A percentile compares a stretch with the other conserved stretches of the same genome.
Evolutionary conservation across 805 yeast genomes (phyloP).

Genomic region (Lachancea fermentati): DNA sequence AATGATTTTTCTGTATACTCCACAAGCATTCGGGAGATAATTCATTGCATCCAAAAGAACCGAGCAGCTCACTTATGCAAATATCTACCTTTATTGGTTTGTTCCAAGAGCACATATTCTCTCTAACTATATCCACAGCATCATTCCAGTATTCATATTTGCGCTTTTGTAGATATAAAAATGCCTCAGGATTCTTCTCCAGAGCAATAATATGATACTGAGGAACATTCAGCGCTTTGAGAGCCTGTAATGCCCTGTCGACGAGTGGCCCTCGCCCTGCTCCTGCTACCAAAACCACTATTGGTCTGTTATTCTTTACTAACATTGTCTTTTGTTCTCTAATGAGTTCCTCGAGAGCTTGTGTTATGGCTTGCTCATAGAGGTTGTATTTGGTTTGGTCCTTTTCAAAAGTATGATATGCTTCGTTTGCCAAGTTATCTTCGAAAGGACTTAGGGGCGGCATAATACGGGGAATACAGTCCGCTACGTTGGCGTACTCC

Average conservation of each 20-base stretch:
- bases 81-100: conserved; percentile 43
- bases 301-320: conserved; percentile 9
- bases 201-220: conserved; percentile 46
- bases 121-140: conserved; percentile 44
- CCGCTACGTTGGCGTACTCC: not conserved
- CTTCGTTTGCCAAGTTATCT: conserved; percentile 48
- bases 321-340: conserved; percentile 3
- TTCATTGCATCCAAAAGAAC: conserved; percentile 92
- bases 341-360: conserved; percentile 40
- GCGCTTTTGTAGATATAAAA: conserved; percentile 42
- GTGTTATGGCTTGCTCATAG: conserved; percentile 58
- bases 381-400: conserved; percentile 64
- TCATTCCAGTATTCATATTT: conserved; percentile 50
- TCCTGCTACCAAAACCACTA: conserved; percentile 61
- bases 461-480: conserved; percentile 24
- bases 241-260: conserved; percentile 43
- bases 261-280: conserved; percentile 88
- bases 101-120: conserved; percentile 55
- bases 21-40: conserved; percentile 75
- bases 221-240: conserved; percentile 28
- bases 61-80: conserved; percentile 75
- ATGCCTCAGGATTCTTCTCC: conserved; percentile 67
- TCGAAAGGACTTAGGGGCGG: conserved; percentile 71
- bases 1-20: conserved; percentile 38
- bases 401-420: conserved; percentile 65